Evolutionary conservation across 225 moss, liverwort and hornwort genomes (phyloP).

Genomic region (Pseudisothecium myosuroides): DNA sequence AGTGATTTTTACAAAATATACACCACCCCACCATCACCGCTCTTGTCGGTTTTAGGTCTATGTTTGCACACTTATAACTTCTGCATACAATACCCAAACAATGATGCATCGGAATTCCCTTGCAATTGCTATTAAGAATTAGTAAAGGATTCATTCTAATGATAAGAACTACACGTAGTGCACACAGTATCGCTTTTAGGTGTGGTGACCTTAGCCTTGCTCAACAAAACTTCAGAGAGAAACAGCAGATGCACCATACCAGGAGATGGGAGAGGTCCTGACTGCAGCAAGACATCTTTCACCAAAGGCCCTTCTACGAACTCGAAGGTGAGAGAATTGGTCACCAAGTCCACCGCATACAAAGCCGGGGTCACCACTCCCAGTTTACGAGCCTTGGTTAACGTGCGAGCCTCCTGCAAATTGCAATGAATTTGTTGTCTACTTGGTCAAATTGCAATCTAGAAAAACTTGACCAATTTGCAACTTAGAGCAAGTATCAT

Average conservation of each 20-base stretch:
- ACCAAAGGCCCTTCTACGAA: slow-evolving; percentile 64
- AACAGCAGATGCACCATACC: slow-evolving; percentile 3
- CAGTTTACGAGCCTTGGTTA: slow-evolving; percentile 77
- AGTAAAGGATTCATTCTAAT: neutral
- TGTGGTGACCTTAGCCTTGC: neutral
- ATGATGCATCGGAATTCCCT: neutral
- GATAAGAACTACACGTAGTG: neutral
- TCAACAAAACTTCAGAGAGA: neutral
- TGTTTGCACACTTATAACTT: neutral
- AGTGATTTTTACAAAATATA: neutral
- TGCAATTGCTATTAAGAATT: neutral
- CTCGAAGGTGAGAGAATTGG: slow-evolving; percentile 65
- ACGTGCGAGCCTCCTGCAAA: slow-evolving; percentile 68
- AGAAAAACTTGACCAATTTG: neutral
- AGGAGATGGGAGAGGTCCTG: slow-evolving; percentile 44
- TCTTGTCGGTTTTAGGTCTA: neutral
- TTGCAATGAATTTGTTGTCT: neutral
- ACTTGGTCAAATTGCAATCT: neutral
- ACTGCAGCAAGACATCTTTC: slow-evolving; percentile 63
- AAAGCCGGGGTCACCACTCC: slow-evolving; percentile 68
- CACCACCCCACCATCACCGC: neutral
- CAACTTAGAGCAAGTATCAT: neutral
- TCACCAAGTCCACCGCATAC: slow-evolving; percentile 64
- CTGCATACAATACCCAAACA: neutral
- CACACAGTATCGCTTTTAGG: neutral